Evolutionary conservation across 768 basidiomycete species (phyloP).

Genomic region (Podaxis sp.): DNA sequence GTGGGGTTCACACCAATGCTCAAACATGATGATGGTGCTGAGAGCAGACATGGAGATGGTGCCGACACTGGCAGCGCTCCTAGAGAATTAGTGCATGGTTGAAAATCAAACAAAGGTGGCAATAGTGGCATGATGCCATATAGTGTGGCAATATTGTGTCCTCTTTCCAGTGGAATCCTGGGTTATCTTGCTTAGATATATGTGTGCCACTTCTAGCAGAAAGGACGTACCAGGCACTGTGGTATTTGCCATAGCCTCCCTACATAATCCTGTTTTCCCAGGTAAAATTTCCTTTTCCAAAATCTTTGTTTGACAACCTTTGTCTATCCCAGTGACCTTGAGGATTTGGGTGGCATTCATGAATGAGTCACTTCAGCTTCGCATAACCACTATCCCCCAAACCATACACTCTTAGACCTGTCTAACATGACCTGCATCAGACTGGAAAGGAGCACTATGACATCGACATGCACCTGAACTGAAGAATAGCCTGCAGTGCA

Average conservation of each 20-base stretch:
- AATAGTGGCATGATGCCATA: slow-evolving; percentile 90
- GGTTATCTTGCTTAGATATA: slow-evolving; percentile 20
- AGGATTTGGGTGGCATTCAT: slow-evolving; percentile 99
- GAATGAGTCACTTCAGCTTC: slow-evolving; percentile 88
- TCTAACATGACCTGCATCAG: slow-evolving; percentile 30
- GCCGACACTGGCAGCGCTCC: slow-evolving; percentile 46
- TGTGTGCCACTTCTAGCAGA: not conserved
- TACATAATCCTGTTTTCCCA: slow-evolving; percentile 96
- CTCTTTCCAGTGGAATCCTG: slow-evolving; percentile 96
- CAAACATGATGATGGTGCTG: slow-evolving; percentile 70
- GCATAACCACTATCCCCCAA: slow-evolving; percentile 97
- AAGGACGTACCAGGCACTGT: slow-evolving; percentile 87
- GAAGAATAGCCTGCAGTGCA: too few relatives aligned
- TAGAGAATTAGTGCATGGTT: slow-evolving; percentile 71
- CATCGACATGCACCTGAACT: too few relatives aligned
- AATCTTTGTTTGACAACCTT: slow-evolving; percentile 94
- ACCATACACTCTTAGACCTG: slow-evolving; percentile 99
- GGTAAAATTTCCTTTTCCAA: slow-evolving; percentile 95
- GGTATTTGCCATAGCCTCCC: slow-evolving; percentile 98
- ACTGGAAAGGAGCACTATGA: too few relatives aligned
- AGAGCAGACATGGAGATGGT: slow-evolving; percentile 62
- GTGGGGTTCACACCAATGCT: slow-evolving; percentile 46
- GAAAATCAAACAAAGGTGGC: slow-evolving; percentile 90
- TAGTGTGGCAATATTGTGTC: slow-evolving; percentile 88
- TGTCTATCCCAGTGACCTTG: slow-evolving; percentile 98